A percentile compares a stretch with the other conserved stretches of the same genome.
These are phyloP conservation scores for Parastagonospora nodorum DNA, from an alignment of 2,329 filamentous ascomycete species.

Conservation along the genomic window DNA sequence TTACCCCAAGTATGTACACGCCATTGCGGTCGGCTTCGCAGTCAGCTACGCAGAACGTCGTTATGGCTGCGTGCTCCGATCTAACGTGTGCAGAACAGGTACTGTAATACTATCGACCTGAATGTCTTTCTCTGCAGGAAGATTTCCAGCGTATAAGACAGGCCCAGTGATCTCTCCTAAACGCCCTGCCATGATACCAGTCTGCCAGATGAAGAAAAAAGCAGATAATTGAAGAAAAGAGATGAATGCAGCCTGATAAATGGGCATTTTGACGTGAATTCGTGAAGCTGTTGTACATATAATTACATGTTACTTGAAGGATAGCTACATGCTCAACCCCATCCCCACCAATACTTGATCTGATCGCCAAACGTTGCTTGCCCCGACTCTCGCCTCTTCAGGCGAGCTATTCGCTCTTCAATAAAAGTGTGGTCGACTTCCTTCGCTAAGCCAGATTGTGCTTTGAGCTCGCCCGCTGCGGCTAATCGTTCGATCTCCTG, in stretches of 20 bases:
- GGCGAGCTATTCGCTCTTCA: slow-evolving; percentile 41
- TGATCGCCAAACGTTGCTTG: slow-evolving; percentile 45
- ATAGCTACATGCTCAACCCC: slow-evolving; percentile 27
- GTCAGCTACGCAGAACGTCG: no score
- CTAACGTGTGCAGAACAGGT: no score
- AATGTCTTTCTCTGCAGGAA: no score
- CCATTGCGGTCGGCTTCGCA: no score
- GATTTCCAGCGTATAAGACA: no score
- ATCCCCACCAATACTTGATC: slow-evolving; percentile 46
- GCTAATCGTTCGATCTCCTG: slow-evolving; percentile 43
- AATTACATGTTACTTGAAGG: slow-evolving; percentile 12
- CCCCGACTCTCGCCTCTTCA: slow-evolving; percentile 43
- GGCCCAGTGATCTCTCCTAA: no score
- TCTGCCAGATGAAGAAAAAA: no score
- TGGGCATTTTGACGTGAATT: neutral
- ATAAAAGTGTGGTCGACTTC: slow-evolving; percentile 40
- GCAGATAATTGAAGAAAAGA: no score
- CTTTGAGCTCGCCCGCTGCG: slow-evolving; percentile 41
- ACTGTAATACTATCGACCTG: no score
- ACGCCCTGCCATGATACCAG: no score
- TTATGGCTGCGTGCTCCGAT: no score
- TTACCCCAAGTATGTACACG: no score
- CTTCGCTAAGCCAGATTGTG: slow-evolving; percentile 36
- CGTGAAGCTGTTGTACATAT: slow-evolving; percentile 9
- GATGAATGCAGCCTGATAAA: neutral